These are phyloP conservation scores for Saccharomycopsis microspora DNA, from an alignment of 805 yeast genomes.

Conservation along the genomic window DNA sequence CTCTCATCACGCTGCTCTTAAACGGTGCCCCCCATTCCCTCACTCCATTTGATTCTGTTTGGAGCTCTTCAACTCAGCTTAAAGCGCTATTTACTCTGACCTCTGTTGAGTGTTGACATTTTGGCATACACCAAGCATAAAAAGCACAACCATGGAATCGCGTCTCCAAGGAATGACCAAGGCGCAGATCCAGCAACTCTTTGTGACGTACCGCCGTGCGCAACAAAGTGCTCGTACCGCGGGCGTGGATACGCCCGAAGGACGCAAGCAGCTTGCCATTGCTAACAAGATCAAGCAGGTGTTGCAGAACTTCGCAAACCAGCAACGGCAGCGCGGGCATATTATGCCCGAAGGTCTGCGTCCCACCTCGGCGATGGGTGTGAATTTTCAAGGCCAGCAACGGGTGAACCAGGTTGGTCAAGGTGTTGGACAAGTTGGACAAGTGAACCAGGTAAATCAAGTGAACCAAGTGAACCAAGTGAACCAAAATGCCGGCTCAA, in stretches of 20 bases:
- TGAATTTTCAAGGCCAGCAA: conserved; percentile 7
- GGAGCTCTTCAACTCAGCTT: too few species aligned
- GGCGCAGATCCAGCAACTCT: conserved; percentile 12
- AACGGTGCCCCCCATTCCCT: too few species aligned
- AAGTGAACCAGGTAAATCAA: too few species aligned
- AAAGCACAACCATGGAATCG: too few species aligned
- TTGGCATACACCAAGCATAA: too few species aligned
- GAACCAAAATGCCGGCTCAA: not conserved
- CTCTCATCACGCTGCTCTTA: too few species aligned
- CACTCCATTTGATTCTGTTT: too few species aligned
- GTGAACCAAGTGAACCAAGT: too few species aligned
- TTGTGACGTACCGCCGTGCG: conserved; percentile 3
- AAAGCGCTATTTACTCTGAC: too few species aligned
- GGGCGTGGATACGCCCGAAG: conserved; percentile 10
- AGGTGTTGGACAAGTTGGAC: too few species aligned
- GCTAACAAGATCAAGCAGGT: conserved; percentile 13
- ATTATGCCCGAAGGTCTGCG: not conserved
- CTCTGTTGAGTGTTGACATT: too few species aligned
- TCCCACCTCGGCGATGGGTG: too few species aligned
- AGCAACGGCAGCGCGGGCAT: not conserved
- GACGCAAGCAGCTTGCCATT: conserved; percentile 8
- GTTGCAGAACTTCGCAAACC: conserved; percentile 7
- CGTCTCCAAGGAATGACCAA: not conserved
- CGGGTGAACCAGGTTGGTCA: not conserved
- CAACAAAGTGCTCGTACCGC: conserved; percentile 6